These are phyloP conservation scores for Spathaspora passalidarum DNA, from an alignment of 805 yeast species.

Conservation along the genomic window DNA sequence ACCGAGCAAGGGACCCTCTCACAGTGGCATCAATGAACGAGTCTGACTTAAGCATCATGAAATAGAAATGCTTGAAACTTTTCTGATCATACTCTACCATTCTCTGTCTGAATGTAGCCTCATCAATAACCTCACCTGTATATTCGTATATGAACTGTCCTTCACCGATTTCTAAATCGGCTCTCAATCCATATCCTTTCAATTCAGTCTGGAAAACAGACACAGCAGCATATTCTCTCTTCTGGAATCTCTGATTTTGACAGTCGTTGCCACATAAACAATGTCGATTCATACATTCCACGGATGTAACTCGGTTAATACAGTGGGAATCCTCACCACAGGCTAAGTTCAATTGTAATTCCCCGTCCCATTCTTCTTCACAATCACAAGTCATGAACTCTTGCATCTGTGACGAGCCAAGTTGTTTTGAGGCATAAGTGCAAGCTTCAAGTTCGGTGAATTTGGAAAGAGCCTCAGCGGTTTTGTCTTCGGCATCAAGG, in stretches of 20 bases:
- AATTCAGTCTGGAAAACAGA: slow-evolving; percentile 77
- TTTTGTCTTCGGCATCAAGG: slow-evolving; percentile 49
- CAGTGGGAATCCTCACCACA: slow-evolving; percentile 88
- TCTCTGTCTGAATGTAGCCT: slow-evolving; percentile 66
- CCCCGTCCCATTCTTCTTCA: slow-evolving; percentile 45
- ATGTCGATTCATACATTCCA: slow-evolving; percentile 77
- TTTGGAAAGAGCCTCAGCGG: slow-evolving; percentile 62
- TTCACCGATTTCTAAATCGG: slow-evolving; percentile 53
- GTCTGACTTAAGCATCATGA: slow-evolving; percentile 92
- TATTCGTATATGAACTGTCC: slow-evolving; percentile 85
- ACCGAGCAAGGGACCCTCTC: slow-evolving; percentile 85
- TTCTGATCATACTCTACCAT: slow-evolving; percentile 70
- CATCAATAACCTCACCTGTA: slow-evolving; percentile 91
- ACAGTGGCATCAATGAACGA: slow-evolving; percentile 94
- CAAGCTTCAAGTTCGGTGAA: slow-evolving; percentile 59
- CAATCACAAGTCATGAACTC: slow-evolving; percentile 94
- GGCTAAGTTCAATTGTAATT: slow-evolving; percentile 48
- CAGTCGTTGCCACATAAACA: slow-evolving; percentile 76
- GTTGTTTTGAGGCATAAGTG: slow-evolving; percentile 53
- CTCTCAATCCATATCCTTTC: slow-evolving; percentile 90
- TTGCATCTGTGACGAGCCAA: slow-evolving; percentile 59
- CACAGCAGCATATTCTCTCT: slow-evolving; percentile 66
- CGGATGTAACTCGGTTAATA: slow-evolving; percentile 86
- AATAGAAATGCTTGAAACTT: slow-evolving; percentile 79
- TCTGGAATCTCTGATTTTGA: slow-evolving; percentile 86